These are phyloP conservation scores for Sutorius eximius DNA, from an alignment of 1,284 basidiomycete genomes.

Conservation along the genomic window DNA sequence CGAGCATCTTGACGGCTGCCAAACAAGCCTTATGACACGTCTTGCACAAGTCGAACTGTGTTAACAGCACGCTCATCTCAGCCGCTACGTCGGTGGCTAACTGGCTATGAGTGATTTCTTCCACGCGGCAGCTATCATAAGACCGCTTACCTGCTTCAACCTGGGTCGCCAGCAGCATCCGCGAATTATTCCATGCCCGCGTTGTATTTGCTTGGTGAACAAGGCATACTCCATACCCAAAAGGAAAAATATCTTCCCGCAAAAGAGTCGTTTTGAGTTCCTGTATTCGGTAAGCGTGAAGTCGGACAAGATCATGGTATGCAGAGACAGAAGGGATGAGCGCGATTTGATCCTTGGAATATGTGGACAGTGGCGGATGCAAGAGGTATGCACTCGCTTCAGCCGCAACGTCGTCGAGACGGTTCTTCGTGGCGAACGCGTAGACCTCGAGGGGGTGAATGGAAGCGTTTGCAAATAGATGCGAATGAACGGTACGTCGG, in stretches of 20 bases:
- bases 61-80: constrained; percentile 54
- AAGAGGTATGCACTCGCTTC: constrained; percentile 57
- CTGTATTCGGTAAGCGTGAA: constrained; percentile 55
- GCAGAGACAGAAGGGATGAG: constrained; percentile 54
- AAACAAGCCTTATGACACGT: constrained; percentile 55
- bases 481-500: constrained; percentile 43
- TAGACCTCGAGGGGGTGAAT: constrained; percentile 56
- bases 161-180: constrained; percentile 37
- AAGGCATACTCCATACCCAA: constrained; percentile 61
- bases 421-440: constrained; percentile 46
- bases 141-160: constrained; percentile 51
- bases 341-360: constrained; percentile 50
- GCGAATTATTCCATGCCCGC: constrained; percentile 50
- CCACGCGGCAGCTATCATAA: background rate
- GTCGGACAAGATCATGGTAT: constrained; percentile 56
- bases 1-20: constrained; percentile 66
- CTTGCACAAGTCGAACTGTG: constrained; percentile 44
- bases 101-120: constrained; percentile 9
- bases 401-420: constrained; percentile 47
- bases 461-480: constrained; percentile 56
- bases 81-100: constrained; percentile 61
- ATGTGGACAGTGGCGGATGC: constrained; percentile 50
- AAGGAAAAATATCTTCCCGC: constrained; percentile 63
- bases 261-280: constrained; percentile 49
- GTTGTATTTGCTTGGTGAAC: constrained; percentile 46